Base-by-base conservation (phyloP, 2,329 filamentous ascomycete genomes). In the Dactylellina sp. region DNA sequence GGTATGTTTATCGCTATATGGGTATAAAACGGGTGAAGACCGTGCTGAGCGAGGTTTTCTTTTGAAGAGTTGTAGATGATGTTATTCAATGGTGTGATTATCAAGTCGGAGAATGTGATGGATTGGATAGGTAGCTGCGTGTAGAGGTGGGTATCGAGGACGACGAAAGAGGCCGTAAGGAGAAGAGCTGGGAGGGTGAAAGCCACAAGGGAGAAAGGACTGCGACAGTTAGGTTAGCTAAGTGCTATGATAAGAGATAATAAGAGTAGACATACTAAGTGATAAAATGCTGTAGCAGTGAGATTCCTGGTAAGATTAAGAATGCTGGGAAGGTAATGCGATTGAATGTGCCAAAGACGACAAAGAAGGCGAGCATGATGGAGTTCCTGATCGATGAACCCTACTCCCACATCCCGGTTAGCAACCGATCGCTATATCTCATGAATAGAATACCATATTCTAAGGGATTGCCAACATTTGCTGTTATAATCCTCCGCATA, bases 311-410 rank as follows among this genome's bases (percentile, higher is more conserved):
- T 80, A 97, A 88, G 70, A 96, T 81, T 75, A 99, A 83, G 81
- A 96, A 99, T 12, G 93, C 94, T 49, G 94, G 94, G 81, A 98
- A 98, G 7, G 95, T 99, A 79, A 98, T 97, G 77, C 95, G 89
- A 82, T 98, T 99, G 82, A 99, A 99, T 70, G 94, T 83, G 55
- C 95, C 95, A 79, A 95, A 91, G 12, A 97, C 89, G 59, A 87
- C 85, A 62, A 97, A 87, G 75, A 93, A 88, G 28, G 92, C 92
- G 42, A 99, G 87, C 44, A 95, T 85, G 42, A 88, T 86, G 68
- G 91, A 93, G 44, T 70, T 75, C 35, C 70, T 63, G 42, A 70
- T 49, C 44, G 65, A 66, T 24, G 72, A 46, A 25, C 47, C 61
- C 61, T 65, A 56, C 16, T 7, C n/a, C 50, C 6, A n/a, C 50